A percentile compares a stretch with the other conserved stretches of the same genome.
Conservation (phyloP, 441 rosid species). For the Biscutella laevigata region DNA sequence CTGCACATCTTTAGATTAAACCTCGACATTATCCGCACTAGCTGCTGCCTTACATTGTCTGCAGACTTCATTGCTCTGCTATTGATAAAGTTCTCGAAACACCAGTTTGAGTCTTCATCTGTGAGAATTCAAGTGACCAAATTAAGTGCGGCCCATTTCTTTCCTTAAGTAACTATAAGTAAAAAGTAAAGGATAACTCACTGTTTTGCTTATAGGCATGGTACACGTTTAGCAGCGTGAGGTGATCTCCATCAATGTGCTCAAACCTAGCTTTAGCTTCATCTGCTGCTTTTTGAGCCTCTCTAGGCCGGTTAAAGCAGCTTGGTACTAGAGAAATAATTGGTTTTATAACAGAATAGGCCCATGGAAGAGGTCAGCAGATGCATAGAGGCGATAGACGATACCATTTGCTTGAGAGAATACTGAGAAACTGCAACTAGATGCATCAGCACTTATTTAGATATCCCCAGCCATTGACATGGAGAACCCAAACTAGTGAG, state of each 20-base stretch:
- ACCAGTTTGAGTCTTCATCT: slow-evolving; percentile 82
- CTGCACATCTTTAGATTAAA: slow-evolving; percentile 74
- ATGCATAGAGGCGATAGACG: slow-evolving; percentile 86
- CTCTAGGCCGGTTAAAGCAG: slow-evolving; percentile 99
- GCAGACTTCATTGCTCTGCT: slow-evolving; percentile 65
- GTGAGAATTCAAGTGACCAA: slow-evolving; percentile 16
- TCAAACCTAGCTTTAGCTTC: slow-evolving; percentile 95
- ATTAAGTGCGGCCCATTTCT: background rate
- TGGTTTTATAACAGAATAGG: slow-evolving; percentile 91
- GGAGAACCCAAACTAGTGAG: slow-evolving; percentile 62
- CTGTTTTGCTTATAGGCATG: slow-evolving; percentile 88
- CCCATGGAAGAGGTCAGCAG: slow-evolving; percentile 93
- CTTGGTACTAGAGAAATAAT: slow-evolving; percentile 97
- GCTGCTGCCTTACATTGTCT: slow-evolving; percentile 83
- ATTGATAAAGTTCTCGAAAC: slow-evolving; percentile 76
- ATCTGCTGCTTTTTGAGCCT: slow-evolving; percentile 96
- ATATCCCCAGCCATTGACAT: slow-evolving; percentile 66
- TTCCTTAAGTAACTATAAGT: background rate
- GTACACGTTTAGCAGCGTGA: slow-evolving; percentile 76
- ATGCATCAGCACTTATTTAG: slow-evolving; percentile 87
- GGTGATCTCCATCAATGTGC: slow-evolving; percentile 92
- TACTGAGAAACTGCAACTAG: slow-evolving; percentile 99
- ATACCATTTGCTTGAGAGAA: slow-evolving; percentile 94
- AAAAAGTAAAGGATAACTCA: slow-evolving; percentile 28
- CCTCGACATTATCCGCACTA: slow-evolving; percentile 77